Conservation (phyloP, 768 basidiomycete genomes). For the Mycena leptocephala region DNA sequence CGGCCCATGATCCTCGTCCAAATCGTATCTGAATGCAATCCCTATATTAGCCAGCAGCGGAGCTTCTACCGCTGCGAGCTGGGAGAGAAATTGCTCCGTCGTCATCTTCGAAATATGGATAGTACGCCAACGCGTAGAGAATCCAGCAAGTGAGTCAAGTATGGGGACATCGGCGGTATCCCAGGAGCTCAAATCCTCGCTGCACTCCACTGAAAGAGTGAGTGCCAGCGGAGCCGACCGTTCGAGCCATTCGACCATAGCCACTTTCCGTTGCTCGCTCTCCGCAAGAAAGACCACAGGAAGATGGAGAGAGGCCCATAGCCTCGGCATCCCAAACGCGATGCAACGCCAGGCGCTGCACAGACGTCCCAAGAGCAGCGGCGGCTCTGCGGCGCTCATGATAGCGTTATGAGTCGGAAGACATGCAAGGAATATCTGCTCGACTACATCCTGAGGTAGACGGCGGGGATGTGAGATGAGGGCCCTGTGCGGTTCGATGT, state of each 20-base stretch:
- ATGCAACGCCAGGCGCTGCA: conserved; percentile 46
- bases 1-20: too few relatives aligned
- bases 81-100: too few relatives aligned
- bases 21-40: too few relatives aligned
- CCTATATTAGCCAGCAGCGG: too few relatives aligned
- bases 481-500: background rate
- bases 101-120: too few relatives aligned
- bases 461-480: background rate
- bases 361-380: conserved; percentile 44
- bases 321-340: background rate
- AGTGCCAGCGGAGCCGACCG: background rate
- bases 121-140: too few relatives aligned
- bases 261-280: background rate
- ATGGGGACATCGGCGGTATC: too few relatives aligned
- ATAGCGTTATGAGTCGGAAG: background rate
- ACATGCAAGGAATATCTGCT: conserved; percentile 8
- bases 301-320: background rate
- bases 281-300: background rate
- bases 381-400: conserved; percentile 21
- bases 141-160: too few relatives aligned
- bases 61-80: too few relatives aligned
- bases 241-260: background rate
- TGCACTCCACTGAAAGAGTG: too few relatives aligned
- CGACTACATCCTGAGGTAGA: background rate
- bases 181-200: too few relatives aligned